Evolutionary conservation across 2,329 filamentous ascomycete genomes (phyloP).

Genomic region (Epichloe brachyelytri): DNA sequence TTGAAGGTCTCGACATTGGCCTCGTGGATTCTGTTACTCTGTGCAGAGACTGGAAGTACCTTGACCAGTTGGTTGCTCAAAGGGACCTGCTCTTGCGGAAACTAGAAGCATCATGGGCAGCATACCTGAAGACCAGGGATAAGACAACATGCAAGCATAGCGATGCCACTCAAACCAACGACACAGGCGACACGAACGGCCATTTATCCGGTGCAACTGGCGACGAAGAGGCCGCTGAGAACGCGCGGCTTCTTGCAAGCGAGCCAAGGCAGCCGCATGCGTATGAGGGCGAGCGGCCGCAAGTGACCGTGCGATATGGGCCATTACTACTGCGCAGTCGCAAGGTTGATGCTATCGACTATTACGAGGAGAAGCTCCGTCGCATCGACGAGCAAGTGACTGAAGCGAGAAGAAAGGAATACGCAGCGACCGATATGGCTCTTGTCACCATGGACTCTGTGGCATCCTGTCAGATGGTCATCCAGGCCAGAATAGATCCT

Average conservation of each 20-base stretch:
- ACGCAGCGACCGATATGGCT: constrained; percentile 66
- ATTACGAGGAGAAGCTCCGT: constrained; percentile 78
- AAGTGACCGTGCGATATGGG: constrained; percentile 65
- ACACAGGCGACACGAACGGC: constrained; percentile 10
- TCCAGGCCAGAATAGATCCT: constrained; percentile 87
- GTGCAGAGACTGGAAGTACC: constrained; percentile 72
- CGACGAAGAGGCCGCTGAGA: constrained; percentile 38
- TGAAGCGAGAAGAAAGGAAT: constrained; percentile 59
- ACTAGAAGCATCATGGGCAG: constrained; percentile 75
- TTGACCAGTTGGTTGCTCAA: constrained; percentile 62
- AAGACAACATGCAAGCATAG: constrained; percentile 7
- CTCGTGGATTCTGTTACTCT: constrained; percentile 79
- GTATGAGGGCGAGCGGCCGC: constrained; percentile 44
- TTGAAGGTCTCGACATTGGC: constrained; percentile 80
- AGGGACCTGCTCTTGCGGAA: constrained; percentile 53
- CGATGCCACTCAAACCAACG: constrained; percentile 5
- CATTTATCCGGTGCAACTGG: constrained; percentile 17
- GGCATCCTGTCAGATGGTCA: constrained; percentile 84
- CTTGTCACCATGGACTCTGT: constrained; percentile 98
- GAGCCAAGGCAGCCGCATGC: constrained; percentile 19
- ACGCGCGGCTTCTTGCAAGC: constrained; percentile 45
- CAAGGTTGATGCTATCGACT: constrained; percentile 81
- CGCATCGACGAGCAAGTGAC: constrained; percentile 64
- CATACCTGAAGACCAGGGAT: constrained; percentile 32
- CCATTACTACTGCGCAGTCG: constrained; percentile 57